Evolutionary conservation across 371 early-diverging fungal species (phyloP), one percentile per base, ranked within the genome.

Genomic region (Saksenaea oblongispora): DNA sequence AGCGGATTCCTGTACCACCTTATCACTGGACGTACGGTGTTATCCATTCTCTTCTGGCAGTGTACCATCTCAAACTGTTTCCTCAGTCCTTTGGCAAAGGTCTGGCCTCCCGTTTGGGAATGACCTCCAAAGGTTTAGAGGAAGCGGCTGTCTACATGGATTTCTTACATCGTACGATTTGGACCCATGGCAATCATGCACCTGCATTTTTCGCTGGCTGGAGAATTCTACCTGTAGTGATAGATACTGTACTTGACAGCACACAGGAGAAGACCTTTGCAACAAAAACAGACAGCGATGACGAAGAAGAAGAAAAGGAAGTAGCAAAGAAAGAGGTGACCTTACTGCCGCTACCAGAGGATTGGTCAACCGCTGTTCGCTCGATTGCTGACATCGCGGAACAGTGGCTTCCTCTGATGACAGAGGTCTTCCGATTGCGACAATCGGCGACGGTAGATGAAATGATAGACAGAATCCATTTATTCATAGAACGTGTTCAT

Each of bases 121-220:
- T 75, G 65, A 59, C 63, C 1, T 58, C 37, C 1, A 68, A 70
- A 28, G 82, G 82, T 15, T 54, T 82, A 14, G 58, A 72, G 28
- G 82, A 82, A 63, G 71, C 79, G 0, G 54, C 56, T 18, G 59
- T 66, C 3, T 82, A 78, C 56, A 31, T 82, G 8, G 64, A 71
- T 0, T 78, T 65, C 15, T 60, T 78, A 31, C 35, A 69, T 28
- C 28, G 34, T 4, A 34, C 26, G 15, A 10, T 69, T 14, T 69
- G 64, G 62, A 53, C 62, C 0, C 65, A 64, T 13, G 77, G 75
- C 1, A 79, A 75, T 51, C 72, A 73, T 1, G 69, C 79, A 66
- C 66, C 82, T 14, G 77, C 75, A 1, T 79, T 82, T 56, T 75
- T 82, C 58, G 82, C 79, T 31, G 71, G 74, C 2, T 82, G 82